Evolutionary conservation across 257 asterid genomes (phyloP), one percentile per base, ranked within the genome.

Genomic region (Henckelia pumila): DNA sequence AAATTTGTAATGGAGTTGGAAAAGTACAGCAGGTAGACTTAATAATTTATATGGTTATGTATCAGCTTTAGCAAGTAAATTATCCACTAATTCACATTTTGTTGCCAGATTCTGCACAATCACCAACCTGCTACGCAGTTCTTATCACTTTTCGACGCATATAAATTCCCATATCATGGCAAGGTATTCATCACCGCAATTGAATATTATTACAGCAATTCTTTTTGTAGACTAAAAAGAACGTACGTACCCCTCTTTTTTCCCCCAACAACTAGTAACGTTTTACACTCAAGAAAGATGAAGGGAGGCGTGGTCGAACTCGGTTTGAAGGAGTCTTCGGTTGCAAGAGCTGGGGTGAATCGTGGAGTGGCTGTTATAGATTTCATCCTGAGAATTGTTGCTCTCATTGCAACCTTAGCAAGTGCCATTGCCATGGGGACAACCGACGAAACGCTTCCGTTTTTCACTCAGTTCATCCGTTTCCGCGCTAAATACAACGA

Each of bases 341-440:
- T 66, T 23, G n/a, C 75, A 3, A 9, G 35, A 61, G 25, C 62
- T 5, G 75, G 76, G 22, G 73, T 64, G 9, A 57, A 61, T 64
- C 85, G 84, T 2, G 92, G 93, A 17, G 72, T 76, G 7, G 79
- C 84, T 0, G 63, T 82, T 24, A 58, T 81, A 13, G 96, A 88
- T 33, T 83, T 86, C 40, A 70, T 84, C 22, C 40, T 86, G 56
- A 80, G 94, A 66, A 24, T 86, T 2, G 50, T 84, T 0, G 96
- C 76, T 0, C 69, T 84, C 30, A 10, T 78, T 29, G 91, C 78
- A 7, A 86, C 86, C 63, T 69, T 84, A 24, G 91, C 85, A 22
- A 86, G 94, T 65, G 91, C 89, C 0, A 76, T 87, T 71, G 83
- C 92, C 49, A 89, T 89, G 95, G 87, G 78, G 0, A 81, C 83